A percentile compares a stretch with the other conserved stretches of the same genome.
Conservation (phyloP, 1,284 basidiomycete genomes). For the Heliocybe sulcata region DNA sequence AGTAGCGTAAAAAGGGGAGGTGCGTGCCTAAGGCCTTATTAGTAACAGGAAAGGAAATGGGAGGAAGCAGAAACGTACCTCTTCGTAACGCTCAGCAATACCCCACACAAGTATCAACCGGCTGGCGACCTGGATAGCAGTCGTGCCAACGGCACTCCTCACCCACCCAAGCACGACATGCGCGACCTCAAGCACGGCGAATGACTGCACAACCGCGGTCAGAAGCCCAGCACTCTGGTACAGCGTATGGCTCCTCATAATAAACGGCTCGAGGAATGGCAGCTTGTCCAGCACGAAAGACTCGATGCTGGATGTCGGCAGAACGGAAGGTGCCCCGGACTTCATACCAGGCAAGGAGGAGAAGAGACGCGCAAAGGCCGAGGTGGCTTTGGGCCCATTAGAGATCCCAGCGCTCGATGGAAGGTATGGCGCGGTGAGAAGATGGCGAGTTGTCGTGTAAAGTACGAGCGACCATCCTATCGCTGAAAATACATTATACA, state of each 20-base stretch:
- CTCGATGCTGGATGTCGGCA: conserved; percentile 12
- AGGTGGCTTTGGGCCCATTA: conserved; percentile 22
- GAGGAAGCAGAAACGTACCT: conserved; percentile 28
- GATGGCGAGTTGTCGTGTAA: conserved; percentile 37
- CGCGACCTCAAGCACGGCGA: conserved; percentile 75
- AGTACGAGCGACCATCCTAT: conserved; percentile 74
- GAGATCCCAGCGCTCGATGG: conserved; percentile 21
- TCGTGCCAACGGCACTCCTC: conserved; percentile 78
- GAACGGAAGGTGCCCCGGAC: conserved; percentile 10
- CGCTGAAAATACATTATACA: conserved; percentile 73
- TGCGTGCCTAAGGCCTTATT: conserved; percentile 50
- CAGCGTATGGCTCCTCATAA: conserved; percentile 34
- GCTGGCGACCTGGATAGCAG: conserved; percentile 81
- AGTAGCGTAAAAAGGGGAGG: conserved; percentile 78
- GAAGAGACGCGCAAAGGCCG: conserved; percentile 12
- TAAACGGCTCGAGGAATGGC: conserved; percentile 10
- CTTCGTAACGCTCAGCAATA: conserved; percentile 55
- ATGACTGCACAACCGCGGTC: conserved; percentile 74
- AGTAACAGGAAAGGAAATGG: conserved; percentile 3
- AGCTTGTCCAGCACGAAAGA: conserved; percentile 21
- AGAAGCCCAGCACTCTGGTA: conserved; percentile 52
- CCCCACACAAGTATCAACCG: conserved; percentile 88
- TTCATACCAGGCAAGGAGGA: conserved; percentile 9
- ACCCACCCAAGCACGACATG: conserved; percentile 84
- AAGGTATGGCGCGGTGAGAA: conserved; percentile 34